Base-by-base conservation (phyloP, 768 basidiomycete genomes). In the Panaeolus cyanescens region DNA sequence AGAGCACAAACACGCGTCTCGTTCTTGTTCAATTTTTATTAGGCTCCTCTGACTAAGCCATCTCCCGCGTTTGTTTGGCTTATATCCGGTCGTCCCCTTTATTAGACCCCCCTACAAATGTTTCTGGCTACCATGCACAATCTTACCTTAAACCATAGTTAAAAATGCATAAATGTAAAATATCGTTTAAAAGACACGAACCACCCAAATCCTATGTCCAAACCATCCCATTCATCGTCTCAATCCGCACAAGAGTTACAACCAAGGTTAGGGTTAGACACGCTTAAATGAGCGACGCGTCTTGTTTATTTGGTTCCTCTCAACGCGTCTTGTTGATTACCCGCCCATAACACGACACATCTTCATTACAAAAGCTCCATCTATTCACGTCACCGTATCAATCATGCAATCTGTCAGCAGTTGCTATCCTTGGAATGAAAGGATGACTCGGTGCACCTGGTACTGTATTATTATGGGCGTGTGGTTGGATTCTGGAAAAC, bases 31-130 rank as follows among this genome's bases (percentile, higher is more conserved):
- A 50, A 67, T 67, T 67, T 67, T 74, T 74, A 73, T 72, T 67
- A 62, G 56, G n/a, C 57, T 63, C 61, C 56, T 65, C 65, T 74
- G 70, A 75, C 74, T 75, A 73, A 75, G 45, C 45, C 25, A 50
- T 28, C 45, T 50, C 45, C 45, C 45, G 45, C 45, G 25, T 50
- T 50, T 50, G 45, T 50, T 50, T 50, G 45, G 22, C 45, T 28
- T 4, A 2, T 42, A 7, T 42, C 40, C 40, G 40, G 10, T 19
- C 19, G 6, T 50, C 45, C 25, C 45, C 45, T 28, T 28, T 5
- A 50, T 28, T 28, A 8, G 15, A 15, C 25, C 45, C 45, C 45
- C 45, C 45, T 30, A 13, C 13, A 13, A 33, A 25, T 13, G 13
- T 34, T 34, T 34, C 6, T 34, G 6, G 13, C 13, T 34, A 34